phyloP scores from a whole-genome alignment of 768 basidiomycete genomes.

The Pholiota molesta region DNA sequence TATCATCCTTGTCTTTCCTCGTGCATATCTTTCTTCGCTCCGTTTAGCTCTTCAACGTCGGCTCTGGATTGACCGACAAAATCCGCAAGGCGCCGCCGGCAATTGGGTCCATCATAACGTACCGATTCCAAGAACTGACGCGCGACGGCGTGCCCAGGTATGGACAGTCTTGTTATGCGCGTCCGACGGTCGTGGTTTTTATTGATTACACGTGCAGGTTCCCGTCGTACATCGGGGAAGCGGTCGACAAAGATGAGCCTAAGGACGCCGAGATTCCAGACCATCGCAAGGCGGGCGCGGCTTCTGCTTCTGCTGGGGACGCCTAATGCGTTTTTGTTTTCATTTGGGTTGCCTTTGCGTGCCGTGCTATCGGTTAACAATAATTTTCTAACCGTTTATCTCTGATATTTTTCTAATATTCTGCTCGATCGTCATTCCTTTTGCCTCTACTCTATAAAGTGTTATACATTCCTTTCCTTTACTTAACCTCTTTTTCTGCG shows the following conservation, averaged over 20 bases:
- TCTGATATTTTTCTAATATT: too few relatives aligned
- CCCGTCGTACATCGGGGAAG: constrained; percentile 55
- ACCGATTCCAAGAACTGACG: constrained; percentile 64
- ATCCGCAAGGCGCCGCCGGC: constrained; percentile 57
- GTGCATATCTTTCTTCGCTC: background rate
- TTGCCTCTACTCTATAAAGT: too few relatives aligned
- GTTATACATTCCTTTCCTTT: too few relatives aligned
- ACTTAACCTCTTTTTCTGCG: too few relatives aligned
- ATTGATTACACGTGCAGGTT: constrained; percentile 37
- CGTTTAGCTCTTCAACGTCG: constrained; percentile 55
- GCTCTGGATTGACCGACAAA: constrained; percentile 56
- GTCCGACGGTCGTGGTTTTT: background rate
- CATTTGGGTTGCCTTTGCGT: too few relatives aligned
- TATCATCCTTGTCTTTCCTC: too few relatives aligned
- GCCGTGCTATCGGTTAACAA: too few relatives aligned
- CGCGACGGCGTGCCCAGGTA: constrained; percentile 60
- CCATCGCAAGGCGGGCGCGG: constrained; percentile 20
- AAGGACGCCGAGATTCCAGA: constrained; percentile 60
- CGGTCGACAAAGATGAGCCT: constrained; percentile 52
- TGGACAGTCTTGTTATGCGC: constrained; percentile 4
- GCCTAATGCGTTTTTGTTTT: background rate
- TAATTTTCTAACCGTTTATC: too few relatives aligned
- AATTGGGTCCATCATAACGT: constrained; percentile 55
- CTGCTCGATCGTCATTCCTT: too few relatives aligned
- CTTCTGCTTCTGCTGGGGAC: constrained; percentile 3